Percentiles rank a stretch among this genome's conserved stretches.
These are phyloP conservation scores for Mortierella antarctica DNA, from an alignment of 192 early-diverging fungal genomes.

Conservation along the genomic window DNA sequence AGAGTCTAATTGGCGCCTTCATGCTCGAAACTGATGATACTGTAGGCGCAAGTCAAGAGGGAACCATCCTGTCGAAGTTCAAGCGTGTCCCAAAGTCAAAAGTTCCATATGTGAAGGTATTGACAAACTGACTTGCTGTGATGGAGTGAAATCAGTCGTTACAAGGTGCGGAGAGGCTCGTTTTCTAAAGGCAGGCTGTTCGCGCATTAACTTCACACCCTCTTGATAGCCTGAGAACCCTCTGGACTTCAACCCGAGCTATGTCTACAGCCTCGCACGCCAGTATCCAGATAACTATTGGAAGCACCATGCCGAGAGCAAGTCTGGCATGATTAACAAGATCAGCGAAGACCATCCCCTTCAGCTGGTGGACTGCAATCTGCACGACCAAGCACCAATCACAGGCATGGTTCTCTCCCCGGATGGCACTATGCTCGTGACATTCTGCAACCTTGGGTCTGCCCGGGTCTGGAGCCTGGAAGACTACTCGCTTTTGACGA, in stretches of 20 bases:
- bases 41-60: not conserved
- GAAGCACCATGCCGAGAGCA: slow-evolving; percentile 63
- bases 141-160: not conserved
- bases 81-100: slow-evolving; percentile 37
- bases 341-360: slow-evolving; percentile 82
- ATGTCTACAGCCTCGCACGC: slow-evolving; percentile 59
- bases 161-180: not conserved
- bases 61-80: slow-evolving; percentile 22
- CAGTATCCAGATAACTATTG: slow-evolving; percentile 74
- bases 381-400: slow-evolving; percentile 85
- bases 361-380: slow-evolving; percentile 66
- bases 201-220: not conserved
- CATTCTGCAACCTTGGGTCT: slow-evolving; percentile 84
- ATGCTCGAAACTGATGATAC: too few species aligned
- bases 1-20: too few species aligned
- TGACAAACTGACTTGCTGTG: not conserved
- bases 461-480: slow-evolving; percentile 86
- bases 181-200: not conserved
- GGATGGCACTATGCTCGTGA: slow-evolving; percentile 87
- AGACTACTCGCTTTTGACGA: slow-evolving; percentile 74
- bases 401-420: slow-evolving; percentile 87
- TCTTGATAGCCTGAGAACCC: slow-evolving; percentile 33
- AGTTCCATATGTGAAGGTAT: slow-evolving; percentile 40
- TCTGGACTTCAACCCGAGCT: slow-evolving; percentile 64
- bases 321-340: slow-evolving; percentile 64